These are phyloP conservation scores for Lantana camara DNA, from an alignment of 257 asterid species.

Conservation along the genomic window DNA sequence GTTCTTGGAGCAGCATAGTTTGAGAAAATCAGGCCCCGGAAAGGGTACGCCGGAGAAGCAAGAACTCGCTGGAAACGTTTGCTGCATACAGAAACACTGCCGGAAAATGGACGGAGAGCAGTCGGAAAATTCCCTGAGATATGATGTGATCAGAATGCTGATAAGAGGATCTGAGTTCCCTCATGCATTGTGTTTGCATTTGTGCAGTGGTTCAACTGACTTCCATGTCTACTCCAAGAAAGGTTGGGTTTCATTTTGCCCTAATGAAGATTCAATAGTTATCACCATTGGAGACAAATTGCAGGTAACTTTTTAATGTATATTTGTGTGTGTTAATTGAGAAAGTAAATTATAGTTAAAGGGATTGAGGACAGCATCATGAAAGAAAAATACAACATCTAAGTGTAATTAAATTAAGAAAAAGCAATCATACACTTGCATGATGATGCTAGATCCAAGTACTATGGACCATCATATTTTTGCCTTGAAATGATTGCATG, in stretches of 20 bases:
- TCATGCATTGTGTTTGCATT: slow-evolving; percentile 69
- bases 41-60: slow-evolving; percentile 20
- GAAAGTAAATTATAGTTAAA: no score
- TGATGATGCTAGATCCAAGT: neutral
- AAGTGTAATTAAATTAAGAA: neutral
- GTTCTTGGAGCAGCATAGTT: slow-evolving; percentile 42
- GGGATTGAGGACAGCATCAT: neutral
- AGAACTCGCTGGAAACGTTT: slow-evolving; percentile 41
- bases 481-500: neutral
- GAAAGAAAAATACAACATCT: neutral
- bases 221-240: slow-evolving; percentile 88
- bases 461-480: slow-evolving; percentile 6
- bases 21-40: slow-evolving; percentile 13
- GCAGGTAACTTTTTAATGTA: slow-evolving; percentile 55
- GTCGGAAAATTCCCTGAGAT: slow-evolving; percentile 47
- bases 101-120: slow-evolving; percentile 31
- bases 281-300: slow-evolving; percentile 69
- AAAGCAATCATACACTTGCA: slow-evolving; percentile 7
- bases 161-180: slow-evolving; percentile 72
- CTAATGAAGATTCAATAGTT: slow-evolving; percentile 47
- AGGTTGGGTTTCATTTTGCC: slow-evolving; percentile 79
- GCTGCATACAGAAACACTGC: slow-evolving; percentile 59
- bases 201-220: slow-evolving; percentile 66
- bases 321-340: neutral
- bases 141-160: slow-evolving; percentile 77